phyloP scores from a whole-genome alignment of 805 yeast genomes.

The Kuraishia ogatae region DNA sequence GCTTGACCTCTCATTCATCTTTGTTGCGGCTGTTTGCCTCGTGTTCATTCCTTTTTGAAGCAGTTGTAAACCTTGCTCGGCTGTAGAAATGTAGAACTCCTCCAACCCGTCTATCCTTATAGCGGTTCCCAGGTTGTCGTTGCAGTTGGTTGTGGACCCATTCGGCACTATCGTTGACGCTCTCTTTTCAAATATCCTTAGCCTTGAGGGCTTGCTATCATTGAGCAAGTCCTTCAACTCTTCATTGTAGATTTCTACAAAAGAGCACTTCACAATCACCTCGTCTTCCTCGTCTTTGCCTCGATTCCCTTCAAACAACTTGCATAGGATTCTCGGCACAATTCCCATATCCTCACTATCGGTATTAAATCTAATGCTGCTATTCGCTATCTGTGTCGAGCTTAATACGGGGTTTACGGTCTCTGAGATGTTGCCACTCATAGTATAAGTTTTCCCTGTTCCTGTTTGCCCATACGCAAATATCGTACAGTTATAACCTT shows the following conservation, averaged over 20 bases:
- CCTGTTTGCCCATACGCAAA: slow-evolving; percentile 58
- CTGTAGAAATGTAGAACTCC: slow-evolving; percentile 47
- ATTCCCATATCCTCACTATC: slow-evolving; percentile 31
- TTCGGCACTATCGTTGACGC: slow-evolving; percentile 6
- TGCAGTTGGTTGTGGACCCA: not conserved
- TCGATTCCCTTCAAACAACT: slow-evolving; percentile 25
- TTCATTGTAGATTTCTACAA: slow-evolving; percentile 43
- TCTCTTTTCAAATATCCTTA: slow-evolving; percentile 30
- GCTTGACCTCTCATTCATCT: slow-evolving; percentile 64
- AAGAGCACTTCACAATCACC: slow-evolving; percentile 39
- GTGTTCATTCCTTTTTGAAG: slow-evolving; percentile 48
- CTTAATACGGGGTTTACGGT: not conserved
- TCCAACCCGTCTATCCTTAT: slow-evolving; percentile 57
- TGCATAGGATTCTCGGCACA: slow-evolving; percentile 38
- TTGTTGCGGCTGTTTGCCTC: slow-evolving; percentile 64
- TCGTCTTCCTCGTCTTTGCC: slow-evolving; percentile 20
- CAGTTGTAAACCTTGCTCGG: slow-evolving; percentile 46
- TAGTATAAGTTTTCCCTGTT: slow-evolving; percentile 52
- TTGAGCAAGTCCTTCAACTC: slow-evolving; percentile 32
- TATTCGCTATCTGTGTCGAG: not conserved
- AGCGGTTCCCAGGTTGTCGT: slow-evolving; percentile 6
- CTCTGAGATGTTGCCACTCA: slow-evolving; percentile 36
- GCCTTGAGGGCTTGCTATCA: slow-evolving; percentile 15
- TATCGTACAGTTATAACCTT: slow-evolving; percentile 46
- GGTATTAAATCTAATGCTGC: not conserved